phyloP scores from a whole-genome alignment of 192 early-diverging fungal species.

The Lobosporangium transversale region DNA sequence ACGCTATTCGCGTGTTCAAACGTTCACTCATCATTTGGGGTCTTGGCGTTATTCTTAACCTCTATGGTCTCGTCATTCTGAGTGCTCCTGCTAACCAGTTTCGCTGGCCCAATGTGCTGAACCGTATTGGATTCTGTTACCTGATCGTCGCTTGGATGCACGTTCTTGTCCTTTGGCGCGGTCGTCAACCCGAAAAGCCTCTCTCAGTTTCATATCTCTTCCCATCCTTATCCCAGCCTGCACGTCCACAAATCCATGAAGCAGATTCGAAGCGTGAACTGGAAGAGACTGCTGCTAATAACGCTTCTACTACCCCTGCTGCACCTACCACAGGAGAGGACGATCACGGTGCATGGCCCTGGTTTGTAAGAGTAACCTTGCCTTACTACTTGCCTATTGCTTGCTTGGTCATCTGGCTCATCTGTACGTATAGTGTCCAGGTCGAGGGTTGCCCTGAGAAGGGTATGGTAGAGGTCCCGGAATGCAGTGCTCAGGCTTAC shows the following conservation, averaged over 20 bases:
- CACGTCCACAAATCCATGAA: not conserved
- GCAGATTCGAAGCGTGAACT: not conserved
- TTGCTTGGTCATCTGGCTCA: conserved; percentile 36
- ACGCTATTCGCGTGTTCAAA: conserved; percentile 33
- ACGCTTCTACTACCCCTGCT: not conserved
- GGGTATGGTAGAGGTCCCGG: conserved; percentile 45
- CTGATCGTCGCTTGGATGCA: conserved; percentile 45
- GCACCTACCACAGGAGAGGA: not conserved
- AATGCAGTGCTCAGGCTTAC: conserved; percentile 61
- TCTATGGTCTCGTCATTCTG: conserved; percentile 39
- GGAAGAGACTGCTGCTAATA: not conserved
- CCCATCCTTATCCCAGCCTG: not conserved
- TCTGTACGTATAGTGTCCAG: conserved; percentile 38
- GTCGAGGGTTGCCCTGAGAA: conserved; percentile 26
- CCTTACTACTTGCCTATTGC: conserved; percentile 26
- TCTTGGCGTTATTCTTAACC: conserved; percentile 55
- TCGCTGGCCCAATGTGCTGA: conserved; percentile 58
- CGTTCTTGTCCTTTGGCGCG: conserved; percentile 27
- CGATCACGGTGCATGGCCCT: conserved; percentile 21
- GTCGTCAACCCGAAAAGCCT: conserved; percentile 25
- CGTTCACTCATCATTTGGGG: conserved; percentile 50
- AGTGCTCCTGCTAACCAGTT: conserved; percentile 23
- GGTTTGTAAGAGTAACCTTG: conserved; percentile 35
- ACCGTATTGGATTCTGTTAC: conserved; percentile 64
- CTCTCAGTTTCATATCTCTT: conserved; percentile 17